A percentile compares a stretch with the other conserved stretches of the same genome.
Conservation (phyloP, 2,329 filamentous ascomycete genomes). For the Cadophora luteo-olivacea region DNA sequence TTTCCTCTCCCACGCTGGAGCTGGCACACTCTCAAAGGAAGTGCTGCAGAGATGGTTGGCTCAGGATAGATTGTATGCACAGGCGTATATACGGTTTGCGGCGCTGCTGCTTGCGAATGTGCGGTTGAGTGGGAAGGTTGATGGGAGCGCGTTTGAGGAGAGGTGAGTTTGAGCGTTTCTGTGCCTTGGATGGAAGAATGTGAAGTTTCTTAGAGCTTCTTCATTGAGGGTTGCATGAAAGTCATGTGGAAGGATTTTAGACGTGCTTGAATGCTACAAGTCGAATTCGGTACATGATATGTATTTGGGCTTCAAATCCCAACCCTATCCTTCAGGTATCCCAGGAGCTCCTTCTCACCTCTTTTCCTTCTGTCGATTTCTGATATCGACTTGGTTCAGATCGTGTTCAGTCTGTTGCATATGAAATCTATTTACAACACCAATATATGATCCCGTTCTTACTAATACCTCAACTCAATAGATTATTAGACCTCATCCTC, state of each 20-base stretch:
- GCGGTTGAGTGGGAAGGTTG: constrained; percentile 55
- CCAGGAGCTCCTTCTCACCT: background rate
- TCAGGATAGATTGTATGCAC: constrained; percentile 50
- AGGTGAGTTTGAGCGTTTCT: background rate
- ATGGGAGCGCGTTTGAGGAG: constrained; percentile 53
- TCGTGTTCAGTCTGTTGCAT: background rate
- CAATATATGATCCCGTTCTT: too few relatives aligned
- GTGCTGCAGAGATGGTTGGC: constrained; percentile 71
- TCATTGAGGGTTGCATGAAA: background rate
- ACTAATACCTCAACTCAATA: constrained; percentile 29
- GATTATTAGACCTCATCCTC: constrained; percentile 67
- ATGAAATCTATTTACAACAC: too few relatives aligned
- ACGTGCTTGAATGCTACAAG: background rate
- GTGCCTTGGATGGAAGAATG: background rate
- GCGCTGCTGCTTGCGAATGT: constrained; percentile 69
- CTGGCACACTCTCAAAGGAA: constrained; percentile 62
- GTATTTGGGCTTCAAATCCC: background rate
- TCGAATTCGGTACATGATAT: background rate
- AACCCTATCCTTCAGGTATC: background rate
- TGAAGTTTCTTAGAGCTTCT: background rate
- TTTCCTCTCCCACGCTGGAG: constrained; percentile 70
- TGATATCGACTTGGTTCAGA: background rate
- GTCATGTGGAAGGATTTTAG: background rate
- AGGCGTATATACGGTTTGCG: constrained; percentile 72
- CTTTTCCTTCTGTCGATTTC: background rate